These are phyloP conservation scores for Pichia heedii DNA, from an alignment of 805 yeast species.

Conservation along the genomic window DNA sequence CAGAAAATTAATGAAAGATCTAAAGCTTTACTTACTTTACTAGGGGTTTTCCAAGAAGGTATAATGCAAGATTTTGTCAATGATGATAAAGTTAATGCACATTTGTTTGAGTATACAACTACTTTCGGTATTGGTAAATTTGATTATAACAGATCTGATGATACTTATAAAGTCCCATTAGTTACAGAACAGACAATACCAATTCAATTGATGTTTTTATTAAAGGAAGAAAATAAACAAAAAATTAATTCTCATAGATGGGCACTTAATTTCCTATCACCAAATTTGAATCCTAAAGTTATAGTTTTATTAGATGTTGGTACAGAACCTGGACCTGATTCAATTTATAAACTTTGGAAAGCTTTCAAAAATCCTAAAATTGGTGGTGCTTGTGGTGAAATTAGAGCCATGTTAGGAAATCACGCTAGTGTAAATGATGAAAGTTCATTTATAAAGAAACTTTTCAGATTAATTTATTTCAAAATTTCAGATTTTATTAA, in stretches of 20 bases:
- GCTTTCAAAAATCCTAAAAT: conserved; percentile 71
- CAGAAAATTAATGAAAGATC: conserved; percentile 71
- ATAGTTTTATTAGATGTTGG: conserved; percentile 88
- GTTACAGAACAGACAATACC: conserved; percentile 60
- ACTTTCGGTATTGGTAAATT: conserved; percentile 61
- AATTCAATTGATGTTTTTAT: conserved; percentile 76
- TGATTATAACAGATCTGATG: conserved; percentile 38
- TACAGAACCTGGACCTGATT: conserved; percentile 79
- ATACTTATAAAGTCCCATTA: conserved; percentile 47
- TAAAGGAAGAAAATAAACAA: conserved; percentile 81
- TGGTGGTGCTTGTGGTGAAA: conserved; percentile 98
- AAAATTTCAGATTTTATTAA: conserved; percentile 32
- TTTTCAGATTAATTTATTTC: conserved; percentile 38
- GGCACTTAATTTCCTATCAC: conserved; percentile 89
- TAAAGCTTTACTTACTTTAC: conserved; percentile 66
- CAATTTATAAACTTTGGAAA: conserved; percentile 85
- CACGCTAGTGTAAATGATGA: conserved; percentile 26
- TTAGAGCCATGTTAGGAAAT: conserved; percentile 53
- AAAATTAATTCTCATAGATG: conserved; percentile 94
- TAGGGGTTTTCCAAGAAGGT: conserved; percentile 91
- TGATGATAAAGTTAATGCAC: conserved; percentile 72
- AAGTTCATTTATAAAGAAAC: conserved; percentile 14
- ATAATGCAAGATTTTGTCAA: conserved; percentile 86
- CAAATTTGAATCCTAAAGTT: conserved; percentile 70
- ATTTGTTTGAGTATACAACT: conserved; percentile 87